Base-by-base conservation (phyloP, 2,329 filamentous ascomycete genomes). In the Xenoacremonium recifei region DNA sequence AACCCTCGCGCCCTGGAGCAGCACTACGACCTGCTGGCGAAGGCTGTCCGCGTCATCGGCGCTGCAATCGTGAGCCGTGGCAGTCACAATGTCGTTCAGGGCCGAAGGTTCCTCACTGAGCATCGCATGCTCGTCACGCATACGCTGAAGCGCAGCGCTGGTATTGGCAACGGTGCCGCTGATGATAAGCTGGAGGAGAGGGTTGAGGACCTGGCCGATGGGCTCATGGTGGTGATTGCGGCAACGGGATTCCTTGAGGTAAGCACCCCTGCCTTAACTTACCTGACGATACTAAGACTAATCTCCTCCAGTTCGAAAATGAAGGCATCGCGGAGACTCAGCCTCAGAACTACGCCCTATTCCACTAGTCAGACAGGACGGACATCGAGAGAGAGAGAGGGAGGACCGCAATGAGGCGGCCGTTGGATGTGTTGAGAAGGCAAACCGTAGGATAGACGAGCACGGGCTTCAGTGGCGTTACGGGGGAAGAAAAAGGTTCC, bases 181-280 rank as follows among this genome's bases (percentile, higher is more conserved):
- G 64, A 67, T 35, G 59, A 58, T 29, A 54, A 49, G 6, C 70
- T 82, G 25, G 81, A 82, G 39, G 73, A 82, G 42, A 79, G 80
- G 49, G 71, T 95, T 27, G 77, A 80, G 35, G 89, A 92, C 54
- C 67, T 97, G 52, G 88, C 91, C 5, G 89, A 95, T 63, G 84
- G 88, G 35, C 88, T 93, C 59, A 85, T 92, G 66, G 75, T 93
- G 40, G 73, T 97, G 50, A 87, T 96, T 58, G 77, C 84, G 21
- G 82, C 89, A 27, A 95, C 89, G 9, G 84, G 82, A 32, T 96
- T 95, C 64, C 70, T 96, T 40, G 87, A 96, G 75, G 91, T 95
- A 72, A 68, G 81, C 9, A 21, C 21, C 13, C 31, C 33, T 21
- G 21, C 23, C 15, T 20, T 34, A 15, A 9, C 11, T n/a, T 41